These are phyloP conservation scores for Artemisia tridentata DNA, from an alignment of 129 eudicot species.

Conservation along the genomic window DNA sequence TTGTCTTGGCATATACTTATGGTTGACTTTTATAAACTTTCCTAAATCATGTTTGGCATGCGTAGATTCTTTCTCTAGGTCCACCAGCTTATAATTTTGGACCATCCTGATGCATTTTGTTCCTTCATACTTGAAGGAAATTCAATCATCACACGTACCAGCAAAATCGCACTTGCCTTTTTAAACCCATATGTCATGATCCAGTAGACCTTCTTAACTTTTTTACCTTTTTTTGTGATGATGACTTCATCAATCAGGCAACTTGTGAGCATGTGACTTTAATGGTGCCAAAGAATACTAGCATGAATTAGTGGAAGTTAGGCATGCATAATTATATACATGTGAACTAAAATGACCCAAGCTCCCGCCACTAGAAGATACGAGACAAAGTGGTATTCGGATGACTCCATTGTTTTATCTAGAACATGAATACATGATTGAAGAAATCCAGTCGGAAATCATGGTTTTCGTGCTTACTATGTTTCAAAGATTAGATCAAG, in stretches of 20 bases:
- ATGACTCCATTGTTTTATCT: conserved; percentile 14
- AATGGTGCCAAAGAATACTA: conserved; percentile 17
- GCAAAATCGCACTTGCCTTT: background rate
- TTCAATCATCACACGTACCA: conserved; percentile 8
- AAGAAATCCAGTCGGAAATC: background rate
- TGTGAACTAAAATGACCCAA: conserved; percentile 19
- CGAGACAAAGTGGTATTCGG: background rate
- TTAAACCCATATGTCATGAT: conserved; percentile 2
- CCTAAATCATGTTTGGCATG: background rate
- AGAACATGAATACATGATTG: background rate
- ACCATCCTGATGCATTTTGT: background rate
- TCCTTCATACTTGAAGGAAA: conserved; percentile 9
- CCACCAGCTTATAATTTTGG: conserved; percentile 10
- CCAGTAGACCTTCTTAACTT: background rate
- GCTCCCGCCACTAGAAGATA: conserved; percentile 11
- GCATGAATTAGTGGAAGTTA: conserved; percentile 23
- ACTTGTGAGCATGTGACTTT: conserved; percentile 14
- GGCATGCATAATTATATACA: conserved; percentile 9
- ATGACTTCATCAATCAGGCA: conserved; percentile 25
- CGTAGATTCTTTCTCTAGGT: conserved; percentile 11
- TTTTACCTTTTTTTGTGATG: conserved; percentile 15
- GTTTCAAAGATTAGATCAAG: too few relatives aligned
- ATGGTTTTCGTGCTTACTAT: background rate
- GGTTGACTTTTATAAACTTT: background rate
- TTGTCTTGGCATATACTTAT: background rate